A percentile compares a stretch with the other conserved stretches of the same genome.
Conservation (phyloP, 2,329 filamentous ascomycete species). For the Chrysosporium keratinophilum region DNA sequence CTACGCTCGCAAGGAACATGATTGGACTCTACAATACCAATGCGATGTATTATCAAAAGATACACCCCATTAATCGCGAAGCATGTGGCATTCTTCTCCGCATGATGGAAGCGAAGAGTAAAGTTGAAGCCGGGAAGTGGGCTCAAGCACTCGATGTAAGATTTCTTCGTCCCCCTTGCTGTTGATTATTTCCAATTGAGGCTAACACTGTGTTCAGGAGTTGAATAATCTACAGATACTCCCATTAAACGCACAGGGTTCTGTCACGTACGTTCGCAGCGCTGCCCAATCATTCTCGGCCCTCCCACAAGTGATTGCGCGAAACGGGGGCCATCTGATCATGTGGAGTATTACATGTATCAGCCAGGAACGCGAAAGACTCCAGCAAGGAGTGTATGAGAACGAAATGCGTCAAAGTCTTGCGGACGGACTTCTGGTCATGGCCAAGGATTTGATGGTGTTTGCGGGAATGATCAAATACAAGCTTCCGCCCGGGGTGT, state of each 20-base stretch:
- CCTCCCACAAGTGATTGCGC: constrained; percentile 68
- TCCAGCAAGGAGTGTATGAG: constrained; percentile 62
- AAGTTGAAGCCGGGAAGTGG: constrained; percentile 50
- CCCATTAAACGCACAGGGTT: constrained; percentile 62
- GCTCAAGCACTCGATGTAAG: constrained; percentile 55
- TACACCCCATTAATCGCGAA: constrained; percentile 48
- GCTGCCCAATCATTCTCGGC: constrained; percentile 71
- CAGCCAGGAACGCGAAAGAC: constrained; percentile 61
- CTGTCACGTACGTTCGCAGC: constrained; percentile 66
- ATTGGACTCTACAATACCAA: constrained; percentile 51
- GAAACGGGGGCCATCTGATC: constrained; percentile 81
- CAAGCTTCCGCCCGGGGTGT: constrained; percentile 73
- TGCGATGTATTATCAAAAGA: constrained; percentile 50
- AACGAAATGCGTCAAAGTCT: constrained; percentile 39
- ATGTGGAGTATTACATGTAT: constrained; percentile 91
- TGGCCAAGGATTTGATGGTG: constrained; percentile 81
- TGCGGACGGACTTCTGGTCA: constrained; percentile 62
- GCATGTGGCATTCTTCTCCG: constrained; percentile 49
- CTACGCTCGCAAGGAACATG: constrained; percentile 53
- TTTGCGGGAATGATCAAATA: constrained; percentile 91
- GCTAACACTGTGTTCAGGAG: constrained; percentile 42
- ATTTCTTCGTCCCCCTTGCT: constrained; percentile 19
- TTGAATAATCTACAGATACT: constrained; percentile 68
- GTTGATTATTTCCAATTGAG: neutral
- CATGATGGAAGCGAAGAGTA: constrained; percentile 51